Conservation (phyloP, 108 stramenopile species). For the Bacterosira constricta region DNA sequence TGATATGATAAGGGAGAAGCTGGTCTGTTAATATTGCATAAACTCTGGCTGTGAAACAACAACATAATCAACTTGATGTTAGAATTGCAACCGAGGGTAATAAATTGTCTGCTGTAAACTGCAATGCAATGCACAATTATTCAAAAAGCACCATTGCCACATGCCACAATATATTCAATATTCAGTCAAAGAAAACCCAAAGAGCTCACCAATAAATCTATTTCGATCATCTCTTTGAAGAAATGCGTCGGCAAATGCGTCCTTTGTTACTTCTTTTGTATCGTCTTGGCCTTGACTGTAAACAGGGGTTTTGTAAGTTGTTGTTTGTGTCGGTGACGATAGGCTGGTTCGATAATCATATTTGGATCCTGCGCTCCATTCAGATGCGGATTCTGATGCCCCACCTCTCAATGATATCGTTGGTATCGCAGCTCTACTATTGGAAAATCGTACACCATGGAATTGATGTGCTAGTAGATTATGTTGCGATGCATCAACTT, state of each 20-base stretch:
- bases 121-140: too few relatives aligned
- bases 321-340: background rate
- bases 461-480: too few relatives aligned
- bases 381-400: background rate
- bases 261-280: slow-evolving; percentile 4
- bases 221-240: slow-evolving; percentile 5
- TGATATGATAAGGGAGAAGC: slow-evolving; percentile 50
- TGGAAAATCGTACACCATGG: background rate
- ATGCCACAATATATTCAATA: too few relatives aligned
- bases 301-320: background rate
- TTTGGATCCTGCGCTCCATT: slow-evolving; percentile 3
- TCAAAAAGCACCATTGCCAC: too few relatives aligned
- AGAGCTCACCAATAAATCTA: slow-evolving; percentile 4
- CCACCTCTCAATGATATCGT: background rate
- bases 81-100: too few relatives aligned
- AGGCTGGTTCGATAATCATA: slow-evolving; percentile 11
- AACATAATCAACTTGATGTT: too few relatives aligned
- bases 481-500: background rate
- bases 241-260: slow-evolving; percentile 8
- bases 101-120: too few relatives aligned
- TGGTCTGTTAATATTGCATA: slow-evolving; percentile 80
- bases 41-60: slow-evolving; percentile 64
- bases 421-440: background rate
- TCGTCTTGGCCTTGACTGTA: background rate
- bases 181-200: too few relatives aligned